Base-by-base conservation (phyloP, 169 alveolate species). In the Plasmodium fragile region DNA sequence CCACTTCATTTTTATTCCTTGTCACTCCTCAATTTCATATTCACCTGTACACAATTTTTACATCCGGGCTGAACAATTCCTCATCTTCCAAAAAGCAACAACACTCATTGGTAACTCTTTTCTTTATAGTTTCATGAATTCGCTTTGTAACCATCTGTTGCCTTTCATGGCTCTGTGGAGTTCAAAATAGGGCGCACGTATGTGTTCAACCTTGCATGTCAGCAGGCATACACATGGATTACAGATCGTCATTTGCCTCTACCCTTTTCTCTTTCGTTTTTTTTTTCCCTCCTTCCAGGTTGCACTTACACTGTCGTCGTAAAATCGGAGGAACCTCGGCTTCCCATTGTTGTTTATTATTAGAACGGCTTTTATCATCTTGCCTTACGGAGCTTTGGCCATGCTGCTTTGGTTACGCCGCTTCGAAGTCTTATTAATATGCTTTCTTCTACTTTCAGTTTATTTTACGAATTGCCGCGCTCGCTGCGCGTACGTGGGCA, bases 81-180 rank as follows among this genome's bases (percentile, higher is more conserved):
- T 93, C 93, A 85, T 94, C 96, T 70, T 97, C 98, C 73, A 96
- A 97, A 93, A 98, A 95, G 75, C 98, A 97, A 93, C 97, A 96
- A 59, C 97, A 97, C 75, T 82, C 82, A 49, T 92, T 96, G 59
- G 95, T 96, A 5, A 93, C 92, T 32, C 98, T 94, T 65, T 84
- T 93, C 75, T 93, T 81, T 70, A 97, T 96, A 78, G 95, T 82
- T 30, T 96, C 96, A 73, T 92, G 94, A 6, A 97, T 69, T 71
- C 92, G 93, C 39, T 89, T 85, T 79, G 96, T 91, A 30, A 97
- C 83, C 82, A 95, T 96, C 59, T 96, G 97, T 84, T 95, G 96
- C 81, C 92, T 82, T 79, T 95, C 97, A 45, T 89, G 94, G 41
- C 94, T 92, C 97, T 96, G 94, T 65, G 49, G 83, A 77, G 84